A percentile compares a stretch with the other conserved stretches of the same genome.
Conservation (phyloP, 2,329 filamentous ascomycete genomes). For the Alternaria sp. region DNA sequence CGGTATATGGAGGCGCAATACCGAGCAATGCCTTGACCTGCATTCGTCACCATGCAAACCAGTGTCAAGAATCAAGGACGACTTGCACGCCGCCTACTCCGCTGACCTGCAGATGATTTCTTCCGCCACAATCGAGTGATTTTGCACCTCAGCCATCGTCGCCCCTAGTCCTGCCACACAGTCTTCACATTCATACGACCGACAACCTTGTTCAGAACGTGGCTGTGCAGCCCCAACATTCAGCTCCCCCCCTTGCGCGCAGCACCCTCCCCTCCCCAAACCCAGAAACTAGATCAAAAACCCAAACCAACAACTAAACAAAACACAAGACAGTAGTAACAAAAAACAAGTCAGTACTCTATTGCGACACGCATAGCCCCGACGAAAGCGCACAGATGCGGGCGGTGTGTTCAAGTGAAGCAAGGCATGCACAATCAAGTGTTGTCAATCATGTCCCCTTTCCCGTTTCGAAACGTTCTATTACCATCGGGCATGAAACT, state of each 20-base stretch:
- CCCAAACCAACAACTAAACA: neutral
- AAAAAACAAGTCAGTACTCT: neutral
- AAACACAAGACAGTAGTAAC: neutral
- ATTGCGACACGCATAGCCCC: neutral
- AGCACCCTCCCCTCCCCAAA: neutral
- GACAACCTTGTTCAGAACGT: neutral
- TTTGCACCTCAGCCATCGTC: neutral
- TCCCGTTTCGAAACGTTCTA: slow-evolving; percentile 4
- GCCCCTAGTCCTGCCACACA: neutral
- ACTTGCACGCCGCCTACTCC: neutral
- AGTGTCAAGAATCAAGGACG: neutral
- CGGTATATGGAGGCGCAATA: neutral
- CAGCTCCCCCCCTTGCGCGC: neutral
- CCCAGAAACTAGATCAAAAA: neutral
- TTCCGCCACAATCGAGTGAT: neutral
- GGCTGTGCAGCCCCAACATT: neutral
- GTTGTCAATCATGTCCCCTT: neutral
- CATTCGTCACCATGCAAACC: neutral
- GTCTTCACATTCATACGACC: neutral
- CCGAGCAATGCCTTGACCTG: neutral
- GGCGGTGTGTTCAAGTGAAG: neutral
- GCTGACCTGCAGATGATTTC: neutral
- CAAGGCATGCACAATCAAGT: neutral
- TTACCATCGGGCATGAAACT: slow-evolving; percentile 4
- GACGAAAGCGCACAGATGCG: neutral